Conservation (phyloP, 108 stramenopile genomes). For the Conticribra guillardii region DNA sequence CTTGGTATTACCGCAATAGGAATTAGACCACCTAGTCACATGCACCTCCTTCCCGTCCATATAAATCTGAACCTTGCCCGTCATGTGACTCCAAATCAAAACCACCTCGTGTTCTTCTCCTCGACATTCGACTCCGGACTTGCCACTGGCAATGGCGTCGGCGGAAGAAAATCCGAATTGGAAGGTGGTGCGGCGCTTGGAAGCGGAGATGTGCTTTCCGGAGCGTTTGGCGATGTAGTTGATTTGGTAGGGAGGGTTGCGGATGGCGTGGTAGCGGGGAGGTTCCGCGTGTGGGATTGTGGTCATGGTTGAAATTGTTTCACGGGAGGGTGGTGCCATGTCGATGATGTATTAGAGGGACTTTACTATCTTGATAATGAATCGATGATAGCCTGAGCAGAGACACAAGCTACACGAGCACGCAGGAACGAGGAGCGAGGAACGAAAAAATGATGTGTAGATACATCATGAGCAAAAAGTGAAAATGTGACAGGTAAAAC, state of each 20-base stretch:
- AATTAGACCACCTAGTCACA: slow-evolving; percentile 36
- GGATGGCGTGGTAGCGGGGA: slow-evolving; percentile 39
- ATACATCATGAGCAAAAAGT: too few species aligned
- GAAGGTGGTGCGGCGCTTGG: slow-evolving; percentile 52
- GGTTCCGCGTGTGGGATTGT: too few species aligned
- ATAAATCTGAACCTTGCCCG: slow-evolving; percentile 49
- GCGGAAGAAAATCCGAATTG: slow-evolving; percentile 47
- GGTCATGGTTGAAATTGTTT: too few species aligned
- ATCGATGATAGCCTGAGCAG: too few species aligned
- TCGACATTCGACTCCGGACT: slow-evolving; percentile 44
- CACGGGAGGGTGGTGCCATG: too few species aligned
- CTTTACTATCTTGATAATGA: too few species aligned
- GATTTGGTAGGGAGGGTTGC: slow-evolving; percentile 54
- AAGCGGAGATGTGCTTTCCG: slow-evolving; percentile 41
- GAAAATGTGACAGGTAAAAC: too few species aligned
- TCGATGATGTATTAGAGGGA: too few species aligned
- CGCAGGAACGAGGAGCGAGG: too few species aligned
- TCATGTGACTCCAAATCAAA: slow-evolving; percentile 49
- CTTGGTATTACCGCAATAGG: slow-evolving; percentile 54
- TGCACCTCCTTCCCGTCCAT: slow-evolving; percentile 65
- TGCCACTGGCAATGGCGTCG: slow-evolving; percentile 36
- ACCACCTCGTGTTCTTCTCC: slow-evolving; percentile 60
- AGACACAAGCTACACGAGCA: too few species aligned
- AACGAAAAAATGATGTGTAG: too few species aligned
- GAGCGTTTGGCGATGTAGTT: slow-evolving; percentile 49